A percentile compares a stretch with the other conserved stretches of the same genome.
phyloP scores from a whole-genome alignment of 106 monocot species.

The Allium sativum region DNA sequence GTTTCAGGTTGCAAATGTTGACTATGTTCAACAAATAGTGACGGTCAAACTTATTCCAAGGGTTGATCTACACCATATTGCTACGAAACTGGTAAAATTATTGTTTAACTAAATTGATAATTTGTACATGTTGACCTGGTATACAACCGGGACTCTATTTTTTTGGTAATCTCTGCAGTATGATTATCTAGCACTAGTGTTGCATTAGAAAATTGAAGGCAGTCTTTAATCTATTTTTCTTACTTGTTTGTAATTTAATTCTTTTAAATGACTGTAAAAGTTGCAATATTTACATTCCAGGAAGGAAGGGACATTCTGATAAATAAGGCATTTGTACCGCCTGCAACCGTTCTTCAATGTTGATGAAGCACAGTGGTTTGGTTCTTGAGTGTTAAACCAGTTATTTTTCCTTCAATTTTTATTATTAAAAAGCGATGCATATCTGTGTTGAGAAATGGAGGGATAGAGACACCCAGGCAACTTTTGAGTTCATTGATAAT shows the following conservation, averaged over 20 bases:
- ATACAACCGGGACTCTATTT: too few species aligned
- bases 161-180: too few species aligned
- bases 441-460: slow-evolving; percentile 77
- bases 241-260: too few species aligned
- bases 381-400: too few species aligned
- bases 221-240: too few species aligned
- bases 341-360: slow-evolving; percentile 86
- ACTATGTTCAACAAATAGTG: slow-evolving; percentile 91
- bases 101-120: too few species aligned
- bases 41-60: slow-evolving; percentile 91
- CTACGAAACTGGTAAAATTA: slow-evolving; percentile 67
- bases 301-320: slow-evolving; percentile 58
- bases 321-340: slow-evolving; percentile 85
- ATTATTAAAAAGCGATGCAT: slow-evolving; percentile 75
- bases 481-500: slow-evolving; percentile 69
- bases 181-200: too few species aligned
- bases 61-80: slow-evolving; percentile 78
- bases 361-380: slow-evolving; percentile 87
- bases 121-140: too few species aligned
- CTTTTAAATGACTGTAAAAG: too few species aligned
- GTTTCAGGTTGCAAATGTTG: slow-evolving; percentile 86
- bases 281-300: too few species aligned
- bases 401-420: too few species aligned
- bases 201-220: too few species aligned
- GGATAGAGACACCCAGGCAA: slow-evolving; percentile 62